A percentile compares a stretch with the other conserved stretches of the same genome.
Evolutionary conservation across 1,284 basidiomycete genomes (phyloP).

Genomic region (Ustilago nuda): DNA sequence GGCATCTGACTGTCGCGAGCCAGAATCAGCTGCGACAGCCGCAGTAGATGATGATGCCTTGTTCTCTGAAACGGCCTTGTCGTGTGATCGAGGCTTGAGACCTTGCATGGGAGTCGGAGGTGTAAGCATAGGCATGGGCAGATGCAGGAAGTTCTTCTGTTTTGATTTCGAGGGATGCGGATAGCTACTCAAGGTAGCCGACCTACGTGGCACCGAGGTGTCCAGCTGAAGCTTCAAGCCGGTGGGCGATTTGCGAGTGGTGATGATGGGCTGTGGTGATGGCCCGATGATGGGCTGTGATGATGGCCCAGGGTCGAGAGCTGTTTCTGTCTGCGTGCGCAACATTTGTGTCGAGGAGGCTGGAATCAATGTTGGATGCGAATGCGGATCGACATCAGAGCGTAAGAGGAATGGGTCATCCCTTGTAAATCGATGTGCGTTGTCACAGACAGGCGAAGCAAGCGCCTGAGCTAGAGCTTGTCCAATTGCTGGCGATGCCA

Average conservation of each 20-base stretch:
- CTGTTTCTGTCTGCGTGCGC: constrained; percentile 23
- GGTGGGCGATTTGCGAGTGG: constrained; percentile 26
- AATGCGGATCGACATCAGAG: constrained; percentile 13
- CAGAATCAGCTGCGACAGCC: not conserved
- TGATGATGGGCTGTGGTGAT: not conserved
- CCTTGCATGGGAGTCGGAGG: constrained; percentile 5
- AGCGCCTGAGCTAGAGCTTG: constrained; percentile 13
- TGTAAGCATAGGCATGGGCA: constrained; percentile 5
- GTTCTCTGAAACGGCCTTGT: not conserved
- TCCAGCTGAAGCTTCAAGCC: constrained; percentile 38
- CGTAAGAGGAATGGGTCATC: constrained; percentile 14
- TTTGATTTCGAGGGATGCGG: constrained; percentile 20
- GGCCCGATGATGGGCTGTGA: not conserved
- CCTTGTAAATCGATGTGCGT: not conserved
- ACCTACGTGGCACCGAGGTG: constrained; percentile 39
- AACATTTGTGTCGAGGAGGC: constrained; percentile 24
- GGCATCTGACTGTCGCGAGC: not conserved
- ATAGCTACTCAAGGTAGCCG: constrained; percentile 35
- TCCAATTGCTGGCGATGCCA: constrained; percentile 16
- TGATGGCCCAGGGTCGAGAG: constrained; percentile 6
- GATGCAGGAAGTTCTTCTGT: constrained; percentile 9
- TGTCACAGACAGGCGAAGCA: not conserved
- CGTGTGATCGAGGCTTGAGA: not conserved
- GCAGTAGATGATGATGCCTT: not conserved
- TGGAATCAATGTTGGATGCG: not conserved